Conservation (phyloP, 371 early-diverging fungal species). For the Funneliformis caledonium region DNA sequence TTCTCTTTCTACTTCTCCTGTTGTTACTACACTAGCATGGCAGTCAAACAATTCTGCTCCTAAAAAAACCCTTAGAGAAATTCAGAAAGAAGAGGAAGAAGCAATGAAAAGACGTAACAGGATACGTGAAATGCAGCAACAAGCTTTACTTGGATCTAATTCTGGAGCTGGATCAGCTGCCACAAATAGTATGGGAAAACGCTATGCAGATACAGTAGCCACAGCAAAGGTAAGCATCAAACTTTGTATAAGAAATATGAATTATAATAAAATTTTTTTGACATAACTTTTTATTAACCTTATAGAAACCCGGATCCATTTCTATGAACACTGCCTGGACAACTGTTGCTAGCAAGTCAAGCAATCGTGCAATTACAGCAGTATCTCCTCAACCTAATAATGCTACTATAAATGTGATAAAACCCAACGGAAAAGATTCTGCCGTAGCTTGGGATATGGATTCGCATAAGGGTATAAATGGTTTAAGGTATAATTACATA, state of each 20-base stretch:
- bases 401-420: not conserved
- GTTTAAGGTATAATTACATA: slow-evolving; percentile 7
- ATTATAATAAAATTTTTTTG: not conserved
- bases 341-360: slow-evolving; percentile 51
- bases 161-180: slow-evolving; percentile 40
- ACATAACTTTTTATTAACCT: not conserved
- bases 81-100: slow-evolving; percentile 78
- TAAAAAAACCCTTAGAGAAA: slow-evolving; percentile 77
- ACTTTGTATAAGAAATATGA: not conserved
- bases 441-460: slow-evolving; percentile 21
- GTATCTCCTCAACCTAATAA: slow-evolving; percentile 31
- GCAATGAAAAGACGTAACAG: slow-evolving; percentile 44
- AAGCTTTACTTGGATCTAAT: slow-evolving; percentile 45
- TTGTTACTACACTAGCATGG: slow-evolving; percentile 60
- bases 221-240: slow-evolving; percentile 44
- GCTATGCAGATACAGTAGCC: slow-evolving; percentile 56
- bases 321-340: slow-evolving; percentile 50
- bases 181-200: slow-evolving; percentile 45
- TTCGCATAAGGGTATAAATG: slow-evolving; percentile 8
- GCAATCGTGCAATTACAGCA: slow-evolving; percentile 38
- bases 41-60: slow-evolving; percentile 56
- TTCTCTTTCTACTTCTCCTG: slow-evolving; percentile 44
- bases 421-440: slow-evolving; percentile 12
- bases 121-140: slow-evolving; percentile 42
- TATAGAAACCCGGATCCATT: slow-evolving; percentile 18